Percentiles rank a stretch among this genome's conserved stretches.
Conservation (phyloP, 805 yeast genomes). For the Cyberlindnera xylosilytica region DNA sequence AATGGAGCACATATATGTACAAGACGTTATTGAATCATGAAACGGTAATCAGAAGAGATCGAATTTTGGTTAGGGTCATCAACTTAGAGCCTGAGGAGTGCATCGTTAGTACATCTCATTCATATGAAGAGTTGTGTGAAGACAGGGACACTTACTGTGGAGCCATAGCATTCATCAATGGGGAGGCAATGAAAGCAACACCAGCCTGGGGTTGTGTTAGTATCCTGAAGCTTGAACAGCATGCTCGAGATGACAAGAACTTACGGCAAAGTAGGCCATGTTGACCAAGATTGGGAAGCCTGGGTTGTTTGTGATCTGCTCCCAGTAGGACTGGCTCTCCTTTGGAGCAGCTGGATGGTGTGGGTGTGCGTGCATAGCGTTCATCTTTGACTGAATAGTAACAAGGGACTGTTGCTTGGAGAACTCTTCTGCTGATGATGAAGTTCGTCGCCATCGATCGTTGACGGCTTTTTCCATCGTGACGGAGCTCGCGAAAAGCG, state of each 20-base stretch:
- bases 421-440: no score
- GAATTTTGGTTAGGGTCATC: neutral
- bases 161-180: conserved; percentile 77
- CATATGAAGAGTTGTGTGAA: neutral
- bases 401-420: no score
- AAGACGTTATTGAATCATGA: neutral
- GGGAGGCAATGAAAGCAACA: conserved; percentile 72
- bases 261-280: conserved; percentile 54
- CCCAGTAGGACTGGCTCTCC: conserved; percentile 32
- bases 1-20: conserved; percentile 1
- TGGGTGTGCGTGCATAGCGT: conserved; percentile 13
- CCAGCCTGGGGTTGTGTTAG: conserved; percentile 44
- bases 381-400: conserved; percentile 11
- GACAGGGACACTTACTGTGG: conserved; percentile 50
- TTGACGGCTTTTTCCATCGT: no score
- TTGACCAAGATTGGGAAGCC: conserved; percentile 62
- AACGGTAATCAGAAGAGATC: neutral
- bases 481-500: no score
- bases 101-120: neutral
- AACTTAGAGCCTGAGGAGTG: neutral
- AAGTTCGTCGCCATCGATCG: no score
- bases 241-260: conserved; percentile 8
- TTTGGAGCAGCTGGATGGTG: conserved; percentile 26
- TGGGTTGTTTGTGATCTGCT: conserved; percentile 60
- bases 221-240: no score